These are phyloP conservation scores for Botryotinia narcissicola DNA, from an alignment of 2,329 filamentous ascomycete species.

Conservation along the genomic window DNA sequence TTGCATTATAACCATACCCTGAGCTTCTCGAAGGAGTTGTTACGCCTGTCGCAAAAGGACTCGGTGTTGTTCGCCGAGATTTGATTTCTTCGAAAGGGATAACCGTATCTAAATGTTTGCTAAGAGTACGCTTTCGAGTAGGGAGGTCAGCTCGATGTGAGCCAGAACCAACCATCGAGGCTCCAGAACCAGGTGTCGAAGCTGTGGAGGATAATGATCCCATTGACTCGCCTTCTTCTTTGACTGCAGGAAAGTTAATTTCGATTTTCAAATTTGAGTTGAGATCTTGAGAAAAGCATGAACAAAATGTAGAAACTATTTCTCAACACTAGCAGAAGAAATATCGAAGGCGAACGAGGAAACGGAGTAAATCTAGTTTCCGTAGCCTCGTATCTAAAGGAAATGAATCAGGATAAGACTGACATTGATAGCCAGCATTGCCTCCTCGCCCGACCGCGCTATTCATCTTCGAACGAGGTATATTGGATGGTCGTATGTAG, in stretches of 20 bases:
- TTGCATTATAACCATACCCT: conserved; percentile 33
- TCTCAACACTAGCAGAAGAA: neutral
- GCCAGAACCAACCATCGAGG: conserved; percentile 24
- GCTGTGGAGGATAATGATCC: conserved; percentile 26
- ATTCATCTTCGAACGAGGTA: neutral
- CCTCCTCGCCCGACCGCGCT: neutral
- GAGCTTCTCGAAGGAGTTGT: conserved; percentile 33
- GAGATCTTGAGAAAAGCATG: neutral
- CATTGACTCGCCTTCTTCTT: conserved; percentile 4
- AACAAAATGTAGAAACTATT: neutral
- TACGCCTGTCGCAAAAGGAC: conserved; percentile 29
- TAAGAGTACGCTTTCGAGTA: conserved; percentile 36
- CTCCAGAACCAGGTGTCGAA: conserved; percentile 30
- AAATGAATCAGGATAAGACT: conserved; percentile 1
- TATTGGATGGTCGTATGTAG: neutral
- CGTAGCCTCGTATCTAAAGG: neutral
- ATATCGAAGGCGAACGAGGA: neutral
- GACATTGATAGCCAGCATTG: conserved; percentile 10
- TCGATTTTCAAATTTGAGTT: neutral
- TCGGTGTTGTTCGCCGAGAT: conserved; percentile 36
- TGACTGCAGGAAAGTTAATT: conserved; percentile 10
- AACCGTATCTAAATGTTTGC: conserved; percentile 30
- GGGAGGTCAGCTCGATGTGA: conserved; percentile 28
- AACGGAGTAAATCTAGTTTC: neutral
- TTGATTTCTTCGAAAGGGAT: conserved; percentile 30